These are phyloP conservation scores for Crucihimalaya himalaica DNA, from an alignment of 345 rosid species.

Conservation along the genomic window DNA sequence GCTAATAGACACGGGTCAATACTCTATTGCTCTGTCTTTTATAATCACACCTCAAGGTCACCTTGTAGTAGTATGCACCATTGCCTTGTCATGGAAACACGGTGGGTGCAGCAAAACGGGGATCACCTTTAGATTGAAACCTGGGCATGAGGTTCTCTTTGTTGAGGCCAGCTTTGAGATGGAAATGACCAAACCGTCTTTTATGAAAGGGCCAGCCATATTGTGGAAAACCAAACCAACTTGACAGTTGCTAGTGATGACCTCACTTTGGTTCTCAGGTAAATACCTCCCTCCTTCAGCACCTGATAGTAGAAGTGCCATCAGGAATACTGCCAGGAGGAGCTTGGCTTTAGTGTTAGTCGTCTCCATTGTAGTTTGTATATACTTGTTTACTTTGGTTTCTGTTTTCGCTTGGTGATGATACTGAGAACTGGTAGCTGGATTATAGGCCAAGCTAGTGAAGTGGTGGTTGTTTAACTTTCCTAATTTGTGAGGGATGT, in stretches of 20 bases:
- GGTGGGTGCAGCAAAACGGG: conserved; percentile 9
- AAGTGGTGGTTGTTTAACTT: conserved; percentile 8
- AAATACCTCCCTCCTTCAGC: conserved; percentile 22
- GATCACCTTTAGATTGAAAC: conserved; percentile 3
- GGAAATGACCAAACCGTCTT: conserved; percentile 7
- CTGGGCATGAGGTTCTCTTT: not conserved
- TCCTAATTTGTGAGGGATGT: not conserved
- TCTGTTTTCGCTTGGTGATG: conserved; percentile 2
- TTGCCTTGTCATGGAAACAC: conserved; percentile 8
- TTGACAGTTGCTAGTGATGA: not conserved
- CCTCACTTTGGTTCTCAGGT: not conserved
- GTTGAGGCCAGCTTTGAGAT: not conserved
- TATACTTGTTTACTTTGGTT: not conserved
- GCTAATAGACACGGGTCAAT: conserved; percentile 1
- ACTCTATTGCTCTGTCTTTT: conserved; percentile 13
- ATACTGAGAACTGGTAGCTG: not conserved
- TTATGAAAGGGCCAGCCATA: not conserved
- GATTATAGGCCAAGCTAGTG: conserved; percentile 23
- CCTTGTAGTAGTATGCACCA: not conserved
- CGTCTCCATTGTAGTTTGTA: conserved; percentile 13
- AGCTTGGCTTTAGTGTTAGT: conserved; percentile 6
- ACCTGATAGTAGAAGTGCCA: conserved; percentile 16
- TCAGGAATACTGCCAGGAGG: conserved; percentile 3
- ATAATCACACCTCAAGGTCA: not conserved
- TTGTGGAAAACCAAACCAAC: not conserved